A percentile compares a stretch with the other conserved stretches of the same genome.
Evolutionary conservation across 441 rosid genomes (phyloP).

Genomic region (Aleurites moluccanus): DNA sequence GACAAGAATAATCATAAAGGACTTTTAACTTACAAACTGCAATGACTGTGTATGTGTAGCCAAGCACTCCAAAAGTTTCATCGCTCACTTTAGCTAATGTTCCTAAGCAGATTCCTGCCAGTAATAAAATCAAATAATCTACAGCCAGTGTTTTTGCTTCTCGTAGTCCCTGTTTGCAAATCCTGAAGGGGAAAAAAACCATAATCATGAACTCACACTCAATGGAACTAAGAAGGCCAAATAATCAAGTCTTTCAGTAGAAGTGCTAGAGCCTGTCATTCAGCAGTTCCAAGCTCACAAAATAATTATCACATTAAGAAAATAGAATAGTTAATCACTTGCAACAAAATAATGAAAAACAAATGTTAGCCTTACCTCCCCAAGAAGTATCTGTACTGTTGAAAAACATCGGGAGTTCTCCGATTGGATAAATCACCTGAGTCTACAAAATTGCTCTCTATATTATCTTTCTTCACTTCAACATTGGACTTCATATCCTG

Average conservation of each 20-base stretch:
- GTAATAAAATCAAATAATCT: conserved; percentile 80
- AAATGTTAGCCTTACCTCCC: conserved; percentile 59
- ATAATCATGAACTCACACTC: background rate
- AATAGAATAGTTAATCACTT: no score
- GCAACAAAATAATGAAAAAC: background rate
- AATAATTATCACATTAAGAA: background rate
- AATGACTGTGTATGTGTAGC: conserved; percentile 91
- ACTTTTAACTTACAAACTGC: conserved; percentile 85
- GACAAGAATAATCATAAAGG: background rate
- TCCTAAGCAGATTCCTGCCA: conserved; percentile 97
- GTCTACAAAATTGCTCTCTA: conserved; percentile 47
- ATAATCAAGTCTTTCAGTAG: background rate
- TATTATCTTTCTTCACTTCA: conserved; percentile 59
- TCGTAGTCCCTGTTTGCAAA: conserved; percentile 83
- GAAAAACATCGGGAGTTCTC: conserved; percentile 57
- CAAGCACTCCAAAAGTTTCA: conserved; percentile 82
- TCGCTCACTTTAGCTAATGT: conserved; percentile 94
- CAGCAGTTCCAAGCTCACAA: background rate
- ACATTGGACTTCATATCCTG: conserved; percentile 63
- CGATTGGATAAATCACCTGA: conserved; percentile 68
- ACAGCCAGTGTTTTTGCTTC: conserved; percentile 82
- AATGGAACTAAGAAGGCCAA: background rate
- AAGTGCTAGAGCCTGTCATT: background rate
- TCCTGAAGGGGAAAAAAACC: conserved; percentile 44
- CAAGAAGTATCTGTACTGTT: conserved; percentile 83